Conservation (phyloP, 257 asterid species). For the Schizonepeta tenuifolia region DNA sequence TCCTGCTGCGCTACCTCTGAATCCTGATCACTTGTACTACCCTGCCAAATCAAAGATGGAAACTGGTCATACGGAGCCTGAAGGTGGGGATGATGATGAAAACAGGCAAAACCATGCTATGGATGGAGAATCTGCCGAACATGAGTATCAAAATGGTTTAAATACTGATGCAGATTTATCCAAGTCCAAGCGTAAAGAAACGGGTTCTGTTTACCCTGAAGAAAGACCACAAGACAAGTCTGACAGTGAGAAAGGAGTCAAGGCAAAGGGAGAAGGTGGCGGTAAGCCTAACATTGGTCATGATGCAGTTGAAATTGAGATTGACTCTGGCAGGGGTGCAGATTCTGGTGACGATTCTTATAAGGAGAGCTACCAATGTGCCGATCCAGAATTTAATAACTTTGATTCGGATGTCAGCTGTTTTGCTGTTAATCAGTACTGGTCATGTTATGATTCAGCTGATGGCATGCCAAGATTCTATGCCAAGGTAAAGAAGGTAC, state of each 20-base stretch:
- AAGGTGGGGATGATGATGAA: constrained; percentile 43
- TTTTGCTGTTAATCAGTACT: constrained; percentile 62
- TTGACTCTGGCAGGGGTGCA: constrained; percentile 48
- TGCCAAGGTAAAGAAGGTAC: constrained; percentile 61
- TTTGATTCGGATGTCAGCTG: constrained; percentile 55
- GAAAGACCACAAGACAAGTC: constrained; percentile 33
- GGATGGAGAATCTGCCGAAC: constrained; percentile 27
- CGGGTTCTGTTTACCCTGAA: constrained; percentile 34
- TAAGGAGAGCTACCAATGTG: constrained; percentile 33
- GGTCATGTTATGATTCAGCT: constrained; percentile 75
- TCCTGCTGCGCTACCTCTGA: constrained; percentile 68
- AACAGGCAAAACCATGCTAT: constrained; percentile 33
- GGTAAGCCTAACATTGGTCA: constrained; percentile 30
- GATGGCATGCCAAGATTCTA: constrained; percentile 87
- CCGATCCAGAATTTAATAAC: constrained; percentile 75
- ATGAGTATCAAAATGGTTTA: constrained; percentile 26
- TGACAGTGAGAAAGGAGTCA: constrained; percentile 28
- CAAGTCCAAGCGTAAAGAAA: constrained; percentile 33
- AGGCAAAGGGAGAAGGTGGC: constrained; percentile 24
- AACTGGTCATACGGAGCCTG: constrained; percentile 25
- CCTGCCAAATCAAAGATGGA: constrained; percentile 41
- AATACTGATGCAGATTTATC: constrained; percentile 29
- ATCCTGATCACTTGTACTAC: constrained; percentile 52
- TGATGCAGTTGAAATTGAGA: constrained; percentile 42
- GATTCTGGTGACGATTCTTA: constrained; percentile 23